A percentile compares a stretch with the other conserved stretches of the same genome.
phyloP scores from a whole-genome alignment of 1,284 basidiomycete genomes.

The Singerocomus inundabilis region DNA sequence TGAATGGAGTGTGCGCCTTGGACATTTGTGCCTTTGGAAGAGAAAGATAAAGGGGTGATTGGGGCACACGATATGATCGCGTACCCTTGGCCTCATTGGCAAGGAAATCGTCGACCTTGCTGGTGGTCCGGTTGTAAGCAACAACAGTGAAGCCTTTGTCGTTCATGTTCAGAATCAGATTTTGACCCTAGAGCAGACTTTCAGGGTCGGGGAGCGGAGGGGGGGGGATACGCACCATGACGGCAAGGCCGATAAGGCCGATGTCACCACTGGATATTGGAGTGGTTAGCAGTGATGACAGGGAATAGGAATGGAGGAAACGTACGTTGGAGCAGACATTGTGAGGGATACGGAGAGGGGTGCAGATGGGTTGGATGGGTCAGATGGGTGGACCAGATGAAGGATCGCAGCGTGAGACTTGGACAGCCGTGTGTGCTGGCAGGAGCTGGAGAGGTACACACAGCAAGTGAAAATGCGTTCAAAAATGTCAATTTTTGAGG shows the following conservation, averaged over 20 bases:
- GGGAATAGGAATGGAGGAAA: conserved; percentile 1
- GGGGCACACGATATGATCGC: conserved; percentile 26
- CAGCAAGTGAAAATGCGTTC: conserved; percentile 12
- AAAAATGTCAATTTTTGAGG: conserved; percentile 3
- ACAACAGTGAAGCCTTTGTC: conserved; percentile 99
- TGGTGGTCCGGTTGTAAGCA: conserved; percentile 95
- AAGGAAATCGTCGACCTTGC: conserved; percentile 96
- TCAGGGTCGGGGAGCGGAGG: conserved; percentile 12
- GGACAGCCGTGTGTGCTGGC: neutral
- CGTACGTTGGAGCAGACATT: conserved; percentile 48
- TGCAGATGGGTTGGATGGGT: conserved; percentile 18
- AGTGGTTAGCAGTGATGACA: neutral
- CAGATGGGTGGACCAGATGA: conserved; percentile 28
- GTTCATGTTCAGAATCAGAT: conserved; percentile 97
- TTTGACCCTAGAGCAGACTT: conserved; percentile 72
- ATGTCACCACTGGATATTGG: conserved; percentile 72
- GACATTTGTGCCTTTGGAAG: conserved; percentile 79
- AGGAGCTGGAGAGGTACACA: neutral
- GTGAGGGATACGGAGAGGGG: conserved; percentile 28
- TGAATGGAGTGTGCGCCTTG: conserved; percentile 93
- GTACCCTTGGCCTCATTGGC: conserved; percentile 96
- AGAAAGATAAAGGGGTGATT: conserved; percentile 11
- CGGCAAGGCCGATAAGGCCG: conserved; percentile 93
- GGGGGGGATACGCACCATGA: conserved; percentile 69
- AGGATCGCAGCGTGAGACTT: conserved; percentile 24